phyloP scores from a whole-genome alignment of 106 monocot species.

The Triglochin maritima region DNA sequence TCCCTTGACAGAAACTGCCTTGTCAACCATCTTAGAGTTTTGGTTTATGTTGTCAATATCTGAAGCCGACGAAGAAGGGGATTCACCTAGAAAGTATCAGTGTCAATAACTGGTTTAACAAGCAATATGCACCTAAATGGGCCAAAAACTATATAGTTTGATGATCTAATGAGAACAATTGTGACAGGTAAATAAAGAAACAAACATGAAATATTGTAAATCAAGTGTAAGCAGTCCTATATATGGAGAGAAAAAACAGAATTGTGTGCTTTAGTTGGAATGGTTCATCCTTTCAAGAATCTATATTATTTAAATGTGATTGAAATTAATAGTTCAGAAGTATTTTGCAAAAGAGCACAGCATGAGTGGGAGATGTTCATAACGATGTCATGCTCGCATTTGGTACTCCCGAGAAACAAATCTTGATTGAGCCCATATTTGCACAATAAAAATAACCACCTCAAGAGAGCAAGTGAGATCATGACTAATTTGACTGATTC shows the following conservation, averaged over 20 bases:
- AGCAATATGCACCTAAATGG: slow-evolving; percentile 5
- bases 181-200: not conserved
- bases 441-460: too few species aligned
- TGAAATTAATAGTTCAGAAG: too few species aligned
- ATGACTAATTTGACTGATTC: too few species aligned
- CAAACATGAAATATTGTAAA: slow-evolving; percentile 2
- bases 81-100: slow-evolving; percentile 45
- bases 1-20: slow-evolving; percentile 41
- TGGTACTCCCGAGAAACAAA: too few species aligned
- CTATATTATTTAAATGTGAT: too few species aligned
- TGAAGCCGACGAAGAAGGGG: slow-evolving; percentile 88
- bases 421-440: too few species aligned
- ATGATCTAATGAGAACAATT: not conserved
- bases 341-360: too few species aligned
- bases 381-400: too few species aligned
- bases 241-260: not conserved
- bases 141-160: not conserved
- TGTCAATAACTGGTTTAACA: not conserved
- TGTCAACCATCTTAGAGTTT: slow-evolving; percentile 40
- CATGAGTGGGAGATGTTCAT: too few species aligned
- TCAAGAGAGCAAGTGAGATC: too few species aligned
- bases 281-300: too few species aligned
- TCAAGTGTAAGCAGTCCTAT: not conserved
- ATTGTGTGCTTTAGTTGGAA: too few species aligned
- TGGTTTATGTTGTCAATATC: slow-evolving; percentile 72